A percentile compares a stretch with the other conserved stretches of the same genome.
phyloP scores from a whole-genome alignment of 352 stramenopile species.

The Phytophthora pistaciae region DNA sequence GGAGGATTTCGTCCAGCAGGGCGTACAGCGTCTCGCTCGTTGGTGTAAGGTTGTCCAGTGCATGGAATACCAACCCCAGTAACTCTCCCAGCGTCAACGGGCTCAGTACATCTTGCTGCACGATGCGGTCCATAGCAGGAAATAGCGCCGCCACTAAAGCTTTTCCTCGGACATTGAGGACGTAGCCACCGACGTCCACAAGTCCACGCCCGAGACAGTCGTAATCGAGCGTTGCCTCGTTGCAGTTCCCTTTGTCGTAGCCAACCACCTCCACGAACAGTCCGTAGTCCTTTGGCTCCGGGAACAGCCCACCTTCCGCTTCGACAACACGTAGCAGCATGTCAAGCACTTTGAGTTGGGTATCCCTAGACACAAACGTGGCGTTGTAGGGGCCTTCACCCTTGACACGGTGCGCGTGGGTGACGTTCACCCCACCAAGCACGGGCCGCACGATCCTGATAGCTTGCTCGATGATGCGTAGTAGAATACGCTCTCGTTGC shows the following conservation, averaged over 20 bases:
- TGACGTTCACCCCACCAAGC: slow-evolving; percentile 70
- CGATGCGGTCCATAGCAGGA: slow-evolving; percentile 57
- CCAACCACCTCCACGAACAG: slow-evolving; percentile 57
- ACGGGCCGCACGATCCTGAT: slow-evolving; percentile 50
- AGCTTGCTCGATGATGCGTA: slow-evolving; percentile 52
- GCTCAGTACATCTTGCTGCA: slow-evolving; percentile 60
- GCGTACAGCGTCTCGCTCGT: slow-evolving; percentile 38
- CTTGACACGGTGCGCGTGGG: slow-evolving; percentile 55
- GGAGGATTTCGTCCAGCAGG: slow-evolving; percentile 46
- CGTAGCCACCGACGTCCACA: slow-evolving; percentile 54
- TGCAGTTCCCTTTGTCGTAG: slow-evolving; percentile 56
- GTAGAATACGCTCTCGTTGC: slow-evolving; percentile 50
- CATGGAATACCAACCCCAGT: slow-evolving; percentile 39
- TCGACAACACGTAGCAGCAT: slow-evolving; percentile 56
- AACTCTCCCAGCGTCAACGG: slow-evolving; percentile 53
- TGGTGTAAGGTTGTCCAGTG: slow-evolving; percentile 14
- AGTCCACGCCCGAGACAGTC: slow-evolving; percentile 61
- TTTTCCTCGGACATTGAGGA: slow-evolving; percentile 46
- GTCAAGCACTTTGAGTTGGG: slow-evolving; percentile 47
- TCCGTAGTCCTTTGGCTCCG: slow-evolving; percentile 52
- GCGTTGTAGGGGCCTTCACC: slow-evolving; percentile 46
- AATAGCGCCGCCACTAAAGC: slow-evolving; percentile 56
- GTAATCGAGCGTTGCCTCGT: slow-evolving; percentile 54
- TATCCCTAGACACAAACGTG: slow-evolving; percentile 38
- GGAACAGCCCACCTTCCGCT: slow-evolving; percentile 62